Conservation (phyloP, 768 basidiomycete species). For the Calocybe indica region DNA sequence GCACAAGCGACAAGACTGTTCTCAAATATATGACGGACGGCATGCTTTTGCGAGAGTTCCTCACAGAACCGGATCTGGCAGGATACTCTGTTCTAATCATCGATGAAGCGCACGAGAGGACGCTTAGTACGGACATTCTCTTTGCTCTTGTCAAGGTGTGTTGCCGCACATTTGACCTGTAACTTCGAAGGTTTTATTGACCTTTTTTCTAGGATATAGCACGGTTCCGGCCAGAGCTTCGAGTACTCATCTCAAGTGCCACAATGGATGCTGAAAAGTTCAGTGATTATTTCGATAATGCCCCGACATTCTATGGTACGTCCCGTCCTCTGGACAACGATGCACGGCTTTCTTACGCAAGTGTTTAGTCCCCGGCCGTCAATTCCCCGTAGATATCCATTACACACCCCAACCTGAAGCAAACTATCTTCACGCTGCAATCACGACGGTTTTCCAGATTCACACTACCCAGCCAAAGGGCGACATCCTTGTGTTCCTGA, state of each 20-base stretch:
- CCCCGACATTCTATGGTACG: slow-evolving; percentile 90
- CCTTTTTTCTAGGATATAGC: slow-evolving; percentile 74
- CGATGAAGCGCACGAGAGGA: slow-evolving; percentile 98
- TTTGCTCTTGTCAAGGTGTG: slow-evolving; percentile 98
- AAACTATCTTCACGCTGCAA: slow-evolving; percentile 96
- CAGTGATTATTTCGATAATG: slow-evolving; percentile 93
- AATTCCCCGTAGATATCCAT: slow-evolving; percentile 96
- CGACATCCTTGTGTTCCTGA: slow-evolving; percentile 96
- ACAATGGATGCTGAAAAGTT: slow-evolving; percentile 99
- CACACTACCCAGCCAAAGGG: slow-evolving; percentile 98
- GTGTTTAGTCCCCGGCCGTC: slow-evolving; percentile 82
- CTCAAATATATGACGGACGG: slow-evolving; percentile 99
- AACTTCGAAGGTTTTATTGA: slow-evolving; percentile 20
- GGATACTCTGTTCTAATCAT: slow-evolving; percentile 95
- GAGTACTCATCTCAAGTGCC: slow-evolving; percentile 90
- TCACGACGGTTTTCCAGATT: slow-evolving; percentile 98
- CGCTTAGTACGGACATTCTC: slow-evolving; percentile 95
- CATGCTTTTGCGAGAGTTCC: slow-evolving; percentile 94
- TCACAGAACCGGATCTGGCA: slow-evolving; percentile 95
- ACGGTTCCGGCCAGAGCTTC: slow-evolving; percentile 90
- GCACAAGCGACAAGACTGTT: slow-evolving; percentile 97
- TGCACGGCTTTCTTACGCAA: neutral
- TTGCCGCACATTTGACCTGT: slow-evolving; percentile 16
- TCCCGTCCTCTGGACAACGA: slow-evolving; percentile 2
- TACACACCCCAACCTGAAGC: slow-evolving; percentile 99